Conservation (phyloP, 352 stramenopile species). For the Globisporangium lucens region DNA sequence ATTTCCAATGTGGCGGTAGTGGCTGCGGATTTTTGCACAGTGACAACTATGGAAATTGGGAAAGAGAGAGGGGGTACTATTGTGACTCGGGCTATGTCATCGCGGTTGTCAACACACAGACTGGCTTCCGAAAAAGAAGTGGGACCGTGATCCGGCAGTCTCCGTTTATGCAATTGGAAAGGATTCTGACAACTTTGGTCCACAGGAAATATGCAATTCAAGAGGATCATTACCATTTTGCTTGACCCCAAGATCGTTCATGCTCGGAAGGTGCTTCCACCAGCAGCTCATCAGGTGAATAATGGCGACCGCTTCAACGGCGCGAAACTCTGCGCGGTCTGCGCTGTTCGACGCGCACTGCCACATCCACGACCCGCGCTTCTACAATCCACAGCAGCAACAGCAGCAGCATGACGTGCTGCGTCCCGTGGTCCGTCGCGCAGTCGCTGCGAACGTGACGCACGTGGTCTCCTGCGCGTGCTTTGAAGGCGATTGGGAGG, state of each 20-base stretch:
- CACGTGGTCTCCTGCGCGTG: conserved; percentile 63
- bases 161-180: neutral
- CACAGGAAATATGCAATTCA: neutral
- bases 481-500: conserved; percentile 53
- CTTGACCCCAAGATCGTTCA: neutral
- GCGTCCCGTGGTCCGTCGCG: conserved; percentile 34
- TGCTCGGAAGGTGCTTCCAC: neutral
- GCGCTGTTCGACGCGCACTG: conserved; percentile 5
- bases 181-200: too few species aligned
- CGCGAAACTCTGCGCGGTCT: neutral
- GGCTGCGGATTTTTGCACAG: neutral
- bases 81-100: neutral
- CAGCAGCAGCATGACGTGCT: conserved; percentile 19
- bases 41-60: neutral
- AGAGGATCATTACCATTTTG: neutral
- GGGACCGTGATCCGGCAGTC: neutral
- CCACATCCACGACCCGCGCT: conserved; percentile 20
- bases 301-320: neutral
- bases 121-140: neutral
- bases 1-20: neutral
- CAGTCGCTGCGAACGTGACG: conserved; percentile 31
- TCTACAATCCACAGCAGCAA: conserved; percentile 13
- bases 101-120: neutral
- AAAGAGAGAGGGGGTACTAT: neutral
- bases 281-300: neutral